These are phyloP conservation scores for Aspergillus nomiae DNA, from an alignment of 2,329 filamentous ascomycete species.

Conservation along the genomic window DNA sequence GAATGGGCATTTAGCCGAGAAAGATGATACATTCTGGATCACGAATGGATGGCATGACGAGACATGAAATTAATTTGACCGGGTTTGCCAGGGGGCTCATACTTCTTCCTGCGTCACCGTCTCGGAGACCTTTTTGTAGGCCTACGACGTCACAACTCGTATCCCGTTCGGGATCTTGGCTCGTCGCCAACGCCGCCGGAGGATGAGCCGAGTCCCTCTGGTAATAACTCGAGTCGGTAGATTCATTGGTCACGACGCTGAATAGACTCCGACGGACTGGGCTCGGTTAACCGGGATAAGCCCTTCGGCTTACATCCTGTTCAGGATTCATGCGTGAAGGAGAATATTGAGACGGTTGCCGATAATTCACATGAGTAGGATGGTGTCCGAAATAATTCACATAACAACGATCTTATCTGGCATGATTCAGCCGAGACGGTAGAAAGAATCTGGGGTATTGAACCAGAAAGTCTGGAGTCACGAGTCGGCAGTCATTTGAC, in stretches of 20 bases:
- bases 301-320: neutral
- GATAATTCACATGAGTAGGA: neutral
- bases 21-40: neutral
- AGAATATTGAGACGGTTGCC: no score
- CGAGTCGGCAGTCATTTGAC: neutral
- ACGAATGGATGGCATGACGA: neutral
- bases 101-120: neutral
- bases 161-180: neutral
- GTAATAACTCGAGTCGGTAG: neutral
- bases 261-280: neutral
- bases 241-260: neutral
- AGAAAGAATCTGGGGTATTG: neutral
- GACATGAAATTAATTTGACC: neutral
- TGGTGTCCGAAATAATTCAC: neutral
- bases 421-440: neutral
- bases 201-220: neutral
- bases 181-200: neutral
- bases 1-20: constrained; percentile 17
- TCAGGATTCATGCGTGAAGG: no score
- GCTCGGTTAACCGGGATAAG: neutral
- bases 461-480: neutral
- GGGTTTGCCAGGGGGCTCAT: neutral
- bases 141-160: neutral
- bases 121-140: neutral
- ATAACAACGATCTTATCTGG: neutral